Percentiles rank a stretch among this genome's conserved stretches.
Conservation (phyloP, 768 basidiomycete genomes). For the Russula ochroleuca region DNA sequence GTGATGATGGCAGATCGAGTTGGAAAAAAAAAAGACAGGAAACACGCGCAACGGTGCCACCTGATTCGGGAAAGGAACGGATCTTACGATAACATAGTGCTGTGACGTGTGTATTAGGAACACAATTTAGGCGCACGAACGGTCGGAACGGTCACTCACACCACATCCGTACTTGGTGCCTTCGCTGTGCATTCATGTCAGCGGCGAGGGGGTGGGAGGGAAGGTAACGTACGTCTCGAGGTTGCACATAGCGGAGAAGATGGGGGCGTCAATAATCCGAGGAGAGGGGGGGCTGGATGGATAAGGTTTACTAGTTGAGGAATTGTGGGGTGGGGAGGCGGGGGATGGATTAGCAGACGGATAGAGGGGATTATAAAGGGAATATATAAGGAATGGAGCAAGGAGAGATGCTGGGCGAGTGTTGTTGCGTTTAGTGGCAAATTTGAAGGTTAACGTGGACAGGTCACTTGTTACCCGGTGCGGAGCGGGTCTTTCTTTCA, state of each 20-base stretch:
- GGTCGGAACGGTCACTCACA: constrained; percentile 31
- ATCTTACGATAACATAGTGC: constrained; percentile 68
- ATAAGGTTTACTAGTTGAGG: constrained; percentile 15
- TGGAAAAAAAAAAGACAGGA: not conserved
- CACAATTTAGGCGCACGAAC: constrained; percentile 29
- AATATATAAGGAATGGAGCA: constrained; percentile 22
- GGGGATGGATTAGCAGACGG: constrained; percentile 21
- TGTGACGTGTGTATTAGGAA: constrained; percentile 29
- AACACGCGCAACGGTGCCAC: constrained; percentile 15
- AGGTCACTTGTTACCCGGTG: constrained; percentile 8
- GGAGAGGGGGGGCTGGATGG: constrained; percentile 14
- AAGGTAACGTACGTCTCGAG: constrained; percentile 38
- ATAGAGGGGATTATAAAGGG: constrained; percentile 25
- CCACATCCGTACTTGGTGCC: constrained; percentile 74
- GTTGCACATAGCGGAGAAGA: constrained; percentile 35
- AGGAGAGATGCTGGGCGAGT: constrained; percentile 19
- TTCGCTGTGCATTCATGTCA: constrained; percentile 46
- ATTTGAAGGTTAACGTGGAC: not conserved
- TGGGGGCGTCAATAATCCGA: not conserved
- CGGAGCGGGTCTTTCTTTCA: not conserved
- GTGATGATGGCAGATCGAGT: constrained; percentile 15
- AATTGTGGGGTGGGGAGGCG: not conserved
- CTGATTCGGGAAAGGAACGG: constrained; percentile 17
- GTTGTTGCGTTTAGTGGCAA: constrained; percentile 8
- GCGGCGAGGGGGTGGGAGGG: constrained; percentile 12